Conservation (phyloP, 2,329 filamentous ascomycete species). For the Dryadomyces sulphureus region DNA sequence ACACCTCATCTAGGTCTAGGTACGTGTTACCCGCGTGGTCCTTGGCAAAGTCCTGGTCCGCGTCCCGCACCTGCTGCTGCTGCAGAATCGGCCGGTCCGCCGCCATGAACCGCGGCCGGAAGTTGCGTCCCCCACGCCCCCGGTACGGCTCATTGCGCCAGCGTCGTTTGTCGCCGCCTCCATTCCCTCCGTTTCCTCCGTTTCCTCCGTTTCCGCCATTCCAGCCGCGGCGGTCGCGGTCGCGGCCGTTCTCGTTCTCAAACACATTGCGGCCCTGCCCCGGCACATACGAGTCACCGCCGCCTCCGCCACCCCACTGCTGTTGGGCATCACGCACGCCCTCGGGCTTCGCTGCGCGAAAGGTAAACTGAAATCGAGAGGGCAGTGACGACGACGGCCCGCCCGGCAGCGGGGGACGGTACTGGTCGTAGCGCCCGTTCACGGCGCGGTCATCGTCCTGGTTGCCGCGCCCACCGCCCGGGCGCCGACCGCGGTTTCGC, state of each 20-base stretch:
- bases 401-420: neutral
- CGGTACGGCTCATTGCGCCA: conserved; percentile 1
- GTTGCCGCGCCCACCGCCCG: neutral
- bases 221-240: neutral
- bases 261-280: conserved; percentile 11
- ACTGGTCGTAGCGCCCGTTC: neutral
- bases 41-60: conserved; percentile 32
- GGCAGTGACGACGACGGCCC: neutral
- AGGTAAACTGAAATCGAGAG: conserved; percentile 36
- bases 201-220: neutral
- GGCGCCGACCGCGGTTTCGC: neutral
- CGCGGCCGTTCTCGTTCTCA: neutral
- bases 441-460: neutral
- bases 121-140: neutral
- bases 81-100: conserved; percentile 36
- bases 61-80: conserved; percentile 22
- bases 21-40: conserved; percentile 33
- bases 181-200: neutral
- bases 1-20: conserved; percentile 39
- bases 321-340: conserved; percentile 35
- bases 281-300: conserved; percentile 22
- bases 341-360: conserved; percentile 35
- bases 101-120: conserved; percentile 21
- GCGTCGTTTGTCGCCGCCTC: conserved; percentile 2
- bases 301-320: conserved; percentile 10